phyloP scores from a whole-genome alignment of 805 yeast species.

The Zygoascus bituminiphila region DNA sequence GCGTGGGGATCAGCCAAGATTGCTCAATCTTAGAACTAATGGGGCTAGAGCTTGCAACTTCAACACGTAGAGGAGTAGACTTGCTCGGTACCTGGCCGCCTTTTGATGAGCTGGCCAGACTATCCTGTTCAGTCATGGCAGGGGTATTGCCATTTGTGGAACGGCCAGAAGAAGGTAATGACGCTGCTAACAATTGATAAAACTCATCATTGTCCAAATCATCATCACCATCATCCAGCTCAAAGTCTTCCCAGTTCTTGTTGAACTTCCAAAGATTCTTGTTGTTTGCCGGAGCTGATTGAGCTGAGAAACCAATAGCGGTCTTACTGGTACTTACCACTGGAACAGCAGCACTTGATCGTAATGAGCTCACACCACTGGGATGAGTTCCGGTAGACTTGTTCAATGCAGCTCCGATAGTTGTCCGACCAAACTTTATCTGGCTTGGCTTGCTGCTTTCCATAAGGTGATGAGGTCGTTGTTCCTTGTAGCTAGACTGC shows the following conservation, averaged over 20 bases:
- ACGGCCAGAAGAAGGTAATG: background rate
- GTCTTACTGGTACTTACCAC: slow-evolving; percentile 4
- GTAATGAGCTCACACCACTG: slow-evolving; percentile 1
- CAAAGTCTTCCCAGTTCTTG: slow-evolving; percentile 25
- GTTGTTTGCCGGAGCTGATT: slow-evolving; percentile 15
- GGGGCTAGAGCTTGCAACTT: background rate
- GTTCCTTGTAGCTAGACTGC: slow-evolving; percentile 8
- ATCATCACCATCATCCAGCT: slow-evolving; percentile 22
- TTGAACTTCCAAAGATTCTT: slow-evolving; percentile 20
- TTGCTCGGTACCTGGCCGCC: background rate
- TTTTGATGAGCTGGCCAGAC: background rate
- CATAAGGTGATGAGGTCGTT: background rate
- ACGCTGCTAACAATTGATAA: slow-evolving; percentile 4
- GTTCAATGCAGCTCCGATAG: slow-evolving; percentile 19
- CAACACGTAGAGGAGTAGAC: background rate
- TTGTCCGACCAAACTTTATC: background rate
- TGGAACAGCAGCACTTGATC: background rate
- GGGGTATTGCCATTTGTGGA: background rate
- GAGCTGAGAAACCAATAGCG: slow-evolving; percentile 4
- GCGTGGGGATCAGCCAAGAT: background rate
- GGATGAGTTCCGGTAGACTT: slow-evolving; percentile 5
- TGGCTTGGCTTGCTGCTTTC: background rate
- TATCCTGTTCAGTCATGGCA: background rate
- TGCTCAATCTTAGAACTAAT: background rate
- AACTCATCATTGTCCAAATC: slow-evolving; percentile 12